Conservation (phyloP, 176 grass and related monocot species). For the Luzula sylvatica region DNA sequence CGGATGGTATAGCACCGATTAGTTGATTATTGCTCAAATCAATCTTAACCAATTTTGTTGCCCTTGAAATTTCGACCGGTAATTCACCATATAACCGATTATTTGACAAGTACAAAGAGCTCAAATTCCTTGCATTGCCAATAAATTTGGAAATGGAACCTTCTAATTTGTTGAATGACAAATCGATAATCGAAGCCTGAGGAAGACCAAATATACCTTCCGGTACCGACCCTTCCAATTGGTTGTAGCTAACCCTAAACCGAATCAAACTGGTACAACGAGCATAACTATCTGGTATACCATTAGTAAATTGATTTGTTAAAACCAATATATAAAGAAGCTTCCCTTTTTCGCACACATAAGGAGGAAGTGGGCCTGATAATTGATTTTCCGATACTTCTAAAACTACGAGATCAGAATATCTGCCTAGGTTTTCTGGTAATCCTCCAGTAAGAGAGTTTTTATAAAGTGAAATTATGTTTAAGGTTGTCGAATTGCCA, state of each 20-base stretch:
- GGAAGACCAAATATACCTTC: slow-evolving; percentile 57
- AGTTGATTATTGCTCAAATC: slow-evolving; percentile 77
- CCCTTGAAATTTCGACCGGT: slow-evolving; percentile 42
- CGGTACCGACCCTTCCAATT: slow-evolving; percentile 45
- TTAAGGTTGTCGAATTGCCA: slow-evolving; percentile 57
- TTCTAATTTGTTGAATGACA: slow-evolving; percentile 64
- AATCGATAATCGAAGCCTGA: slow-evolving; percentile 64
- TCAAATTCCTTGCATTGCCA: slow-evolving; percentile 46
- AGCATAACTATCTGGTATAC: slow-evolving; percentile 45
- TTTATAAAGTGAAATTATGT: slow-evolving; percentile 63
- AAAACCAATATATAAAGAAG: slow-evolving; percentile 81
- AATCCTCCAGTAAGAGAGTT: slow-evolving; percentile 72
- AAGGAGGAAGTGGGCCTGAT: slow-evolving; percentile 42
- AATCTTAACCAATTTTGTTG: slow-evolving; percentile 46
- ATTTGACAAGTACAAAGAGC: slow-evolving; percentile 52
- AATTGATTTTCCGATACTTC: slow-evolving; percentile 90
- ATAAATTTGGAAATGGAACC: slow-evolving; percentile 32
- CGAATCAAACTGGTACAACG: slow-evolving; percentile 48
- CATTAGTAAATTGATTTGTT: slow-evolving; percentile 59
- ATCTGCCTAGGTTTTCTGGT: slow-evolving; percentile 47
- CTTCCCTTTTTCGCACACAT: slow-evolving; percentile 32
- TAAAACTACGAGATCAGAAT: slow-evolving; percentile 51
- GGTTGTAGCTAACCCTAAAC: slow-evolving; percentile 67
- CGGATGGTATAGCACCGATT: slow-evolving; percentile 41
- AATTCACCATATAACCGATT: slow-evolving; percentile 46